A percentile compares a stretch with the other conserved stretches of the same genome.
Evolutionary conservation across 352 stramenopile species (phyloP).

Genomic region (Globisporangium uncinulatum): DNA sequence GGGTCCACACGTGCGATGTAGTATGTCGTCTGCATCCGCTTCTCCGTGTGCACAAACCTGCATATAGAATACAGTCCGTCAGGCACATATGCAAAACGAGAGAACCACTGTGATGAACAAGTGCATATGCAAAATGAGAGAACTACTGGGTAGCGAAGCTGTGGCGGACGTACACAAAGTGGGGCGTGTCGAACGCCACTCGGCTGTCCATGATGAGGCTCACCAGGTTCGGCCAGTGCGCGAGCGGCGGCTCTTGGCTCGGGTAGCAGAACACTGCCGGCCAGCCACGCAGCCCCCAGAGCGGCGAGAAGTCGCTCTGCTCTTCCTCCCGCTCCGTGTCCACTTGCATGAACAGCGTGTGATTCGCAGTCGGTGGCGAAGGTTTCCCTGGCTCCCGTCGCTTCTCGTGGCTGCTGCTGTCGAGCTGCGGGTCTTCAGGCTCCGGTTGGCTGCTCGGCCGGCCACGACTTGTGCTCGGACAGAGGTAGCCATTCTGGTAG

Average conservation of each 20-base stretch:
- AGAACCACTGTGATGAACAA: no score
- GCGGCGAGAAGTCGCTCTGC: constrained; percentile 68
- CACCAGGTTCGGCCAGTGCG: constrained; percentile 85
- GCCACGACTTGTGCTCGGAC: constrained; percentile 31
- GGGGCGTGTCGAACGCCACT: constrained; percentile 38
- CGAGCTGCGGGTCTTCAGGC: constrained; percentile 9
- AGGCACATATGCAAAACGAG: not conserved
- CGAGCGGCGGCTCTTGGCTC: constrained; percentile 39
- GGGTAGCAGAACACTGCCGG: constrained; percentile 83
- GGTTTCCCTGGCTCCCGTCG: constrained; percentile 18
- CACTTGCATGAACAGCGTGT: constrained; percentile 50
- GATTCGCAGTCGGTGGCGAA: constrained; percentile 16
- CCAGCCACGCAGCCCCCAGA: constrained; percentile 76
- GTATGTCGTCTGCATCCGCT: constrained; percentile 61
- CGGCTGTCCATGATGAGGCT: constrained; percentile 86
- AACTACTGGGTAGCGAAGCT: not conserved
- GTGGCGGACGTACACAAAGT: constrained; percentile 36
- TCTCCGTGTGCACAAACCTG: constrained; percentile 66
- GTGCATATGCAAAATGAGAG: no score
- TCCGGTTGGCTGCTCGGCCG: constrained; percentile 8
- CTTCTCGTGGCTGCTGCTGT: constrained; percentile 12
- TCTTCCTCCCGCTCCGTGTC: constrained; percentile 56
- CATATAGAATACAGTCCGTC: not conserved
- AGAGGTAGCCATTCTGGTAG: constrained; percentile 73
- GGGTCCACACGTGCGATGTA: constrained; percentile 72